These are phyloP conservation scores for Paecilomyces sp. DNA, from an alignment of 2,329 filamentous ascomycete species.

Conservation along the genomic window DNA sequence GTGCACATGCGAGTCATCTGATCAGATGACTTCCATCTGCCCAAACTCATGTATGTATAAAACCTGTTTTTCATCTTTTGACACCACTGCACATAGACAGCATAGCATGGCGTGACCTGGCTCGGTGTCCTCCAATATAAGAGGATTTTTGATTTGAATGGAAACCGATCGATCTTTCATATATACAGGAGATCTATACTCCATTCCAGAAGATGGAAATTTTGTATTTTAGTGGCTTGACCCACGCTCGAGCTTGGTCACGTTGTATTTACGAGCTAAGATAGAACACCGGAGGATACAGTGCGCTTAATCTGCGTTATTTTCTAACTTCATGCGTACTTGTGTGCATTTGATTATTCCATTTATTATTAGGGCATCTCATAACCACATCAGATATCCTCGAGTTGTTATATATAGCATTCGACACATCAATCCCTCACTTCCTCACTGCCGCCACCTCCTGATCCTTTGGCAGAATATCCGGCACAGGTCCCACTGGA, in stretches of 20 bases:
- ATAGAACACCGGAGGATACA: not conserved
- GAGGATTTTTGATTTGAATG: not conserved
- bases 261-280: not conserved
- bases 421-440: not conserved
- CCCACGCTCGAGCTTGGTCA: too few relatives aligned
- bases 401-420: not conserved
- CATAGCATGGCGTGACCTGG: not conserved
- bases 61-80: not conserved
- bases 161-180: not conserved
- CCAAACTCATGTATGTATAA: not conserved
- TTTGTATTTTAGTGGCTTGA: not conserved
- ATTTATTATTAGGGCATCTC: not conserved
- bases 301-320: not conserved
- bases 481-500: constrained; percentile 74
- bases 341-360: not conserved
- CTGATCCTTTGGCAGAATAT: constrained; percentile 69
- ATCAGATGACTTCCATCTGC: not conserved
- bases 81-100: not conserved
- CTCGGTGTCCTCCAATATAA: not conserved
- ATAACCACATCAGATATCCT: not conserved
- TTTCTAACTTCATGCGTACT: not conserved
- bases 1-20: not conserved
- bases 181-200: not conserved
- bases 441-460: constrained; percentile 53
- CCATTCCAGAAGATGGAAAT: not conserved